These are phyloP conservation scores for Senecio squalidus DNA, from an alignment of 140 eudicot species.

Conservation along the genomic window DNA sequence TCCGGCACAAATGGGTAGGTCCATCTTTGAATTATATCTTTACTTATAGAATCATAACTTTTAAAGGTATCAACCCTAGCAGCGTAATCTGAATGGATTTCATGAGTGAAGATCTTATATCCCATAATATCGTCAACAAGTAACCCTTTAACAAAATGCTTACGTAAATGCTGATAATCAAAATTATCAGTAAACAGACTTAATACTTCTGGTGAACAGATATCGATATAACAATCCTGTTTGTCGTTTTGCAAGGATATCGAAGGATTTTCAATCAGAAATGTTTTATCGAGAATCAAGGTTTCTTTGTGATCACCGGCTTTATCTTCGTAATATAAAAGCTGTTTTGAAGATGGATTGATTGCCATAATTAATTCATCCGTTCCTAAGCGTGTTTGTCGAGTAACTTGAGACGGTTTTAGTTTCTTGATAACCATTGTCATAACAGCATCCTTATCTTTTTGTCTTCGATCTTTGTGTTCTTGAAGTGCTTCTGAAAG, in stretches of 20 bases:
- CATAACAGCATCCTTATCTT: slow-evolving; percentile 87
- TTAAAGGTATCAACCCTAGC: slow-evolving; percentile 79
- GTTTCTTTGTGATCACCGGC: slow-evolving; percentile 47
- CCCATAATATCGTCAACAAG: slow-evolving; percentile 95
- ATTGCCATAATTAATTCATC: slow-evolving; percentile 88
- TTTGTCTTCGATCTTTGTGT: slow-evolving; percentile 76
- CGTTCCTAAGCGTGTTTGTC: slow-evolving; percentile 89
- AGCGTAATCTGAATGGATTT: slow-evolving; percentile 86
- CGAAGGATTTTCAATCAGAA: slow-evolving; percentile 55
- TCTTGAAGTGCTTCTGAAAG: slow-evolving; percentile 79
- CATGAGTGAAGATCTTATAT: slow-evolving; percentile 83
- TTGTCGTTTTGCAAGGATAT: slow-evolving; percentile 68
- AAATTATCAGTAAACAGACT: slow-evolving; percentile 87
- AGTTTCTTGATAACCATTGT: slow-evolving; percentile 84
- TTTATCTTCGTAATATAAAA: slow-evolving; percentile 74
- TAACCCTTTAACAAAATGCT: slow-evolving; percentile 88
- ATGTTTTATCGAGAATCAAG: slow-evolving; percentile 61
- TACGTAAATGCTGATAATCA: slow-evolving; percentile 95
- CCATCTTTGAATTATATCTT: slow-evolving; percentile 94
- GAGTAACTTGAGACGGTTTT: slow-evolving; percentile 72
- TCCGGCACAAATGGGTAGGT: slow-evolving; percentile 94
- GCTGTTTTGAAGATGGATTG: slow-evolving; percentile 76
- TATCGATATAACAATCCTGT: slow-evolving; percentile 98
- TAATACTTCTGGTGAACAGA: slow-evolving; percentile 85
- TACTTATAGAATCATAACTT: slow-evolving; percentile 86